Evolutionary conservation across 2,329 filamentous ascomycete species (phyloP).

Genomic region (Talaromyces funiculosus): DNA sequence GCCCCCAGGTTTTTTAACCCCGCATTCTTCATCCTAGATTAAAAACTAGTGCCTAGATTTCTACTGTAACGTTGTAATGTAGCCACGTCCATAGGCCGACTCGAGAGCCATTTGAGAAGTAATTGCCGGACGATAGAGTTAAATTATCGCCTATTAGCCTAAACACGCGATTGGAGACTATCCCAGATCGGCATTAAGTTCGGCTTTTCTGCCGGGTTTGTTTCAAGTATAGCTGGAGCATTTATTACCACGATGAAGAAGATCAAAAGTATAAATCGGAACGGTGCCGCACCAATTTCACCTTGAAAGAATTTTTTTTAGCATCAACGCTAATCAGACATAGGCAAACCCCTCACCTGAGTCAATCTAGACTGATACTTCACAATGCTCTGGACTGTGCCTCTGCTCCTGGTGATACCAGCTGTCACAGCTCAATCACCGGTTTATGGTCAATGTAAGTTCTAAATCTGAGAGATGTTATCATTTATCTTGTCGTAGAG

Average conservation of each 20-base stretch:
- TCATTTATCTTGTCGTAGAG: neutral
- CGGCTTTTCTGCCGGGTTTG: neutral
- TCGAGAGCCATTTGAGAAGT: neutral
- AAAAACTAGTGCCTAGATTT: neutral
- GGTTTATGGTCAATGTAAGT: slow-evolving; percentile 4
- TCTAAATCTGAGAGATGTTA: neutral
- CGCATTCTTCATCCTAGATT: neutral
- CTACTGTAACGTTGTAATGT: neutral
- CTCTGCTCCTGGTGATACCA: slow-evolving; percentile 3
- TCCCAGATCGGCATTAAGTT: neutral
- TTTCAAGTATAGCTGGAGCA: neutral
- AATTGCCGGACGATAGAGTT: too few species aligned
- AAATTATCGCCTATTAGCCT: neutral
- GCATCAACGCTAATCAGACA: neutral
- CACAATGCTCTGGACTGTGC: neutral
- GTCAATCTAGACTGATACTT: neutral
- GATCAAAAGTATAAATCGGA: neutral
- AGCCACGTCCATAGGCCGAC: neutral
- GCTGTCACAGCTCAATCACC: neutral
- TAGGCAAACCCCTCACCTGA: neutral
- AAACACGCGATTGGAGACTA: neutral
- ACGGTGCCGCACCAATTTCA: neutral
- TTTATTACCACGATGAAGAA: neutral
- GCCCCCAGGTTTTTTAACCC: neutral
- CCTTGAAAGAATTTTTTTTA: neutral